These are phyloP conservation scores for Phytophthora kernoviae DNA, from an alignment of 352 stramenopile species.

Conservation along the genomic window DNA sequence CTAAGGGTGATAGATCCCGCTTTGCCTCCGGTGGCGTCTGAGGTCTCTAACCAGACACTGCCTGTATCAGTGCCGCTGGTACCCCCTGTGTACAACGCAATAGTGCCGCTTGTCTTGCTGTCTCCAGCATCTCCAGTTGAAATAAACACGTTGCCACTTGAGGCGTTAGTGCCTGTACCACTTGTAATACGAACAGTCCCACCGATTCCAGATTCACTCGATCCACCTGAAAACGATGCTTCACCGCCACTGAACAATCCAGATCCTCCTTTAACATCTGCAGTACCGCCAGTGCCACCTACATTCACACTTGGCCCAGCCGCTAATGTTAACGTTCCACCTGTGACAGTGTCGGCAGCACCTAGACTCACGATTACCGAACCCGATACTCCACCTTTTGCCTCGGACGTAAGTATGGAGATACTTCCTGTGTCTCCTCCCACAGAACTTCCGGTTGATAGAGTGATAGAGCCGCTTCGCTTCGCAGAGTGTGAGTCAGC, in stretches of 20 bases:
- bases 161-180: constrained; percentile 20
- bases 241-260: constrained; percentile 26
- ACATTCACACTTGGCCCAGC: constrained; percentile 27
- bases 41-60: constrained; percentile 32
- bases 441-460: constrained; percentile 34
- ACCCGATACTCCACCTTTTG: constrained; percentile 34
- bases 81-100: constrained; percentile 29
- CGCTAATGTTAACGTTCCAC: constrained; percentile 30
- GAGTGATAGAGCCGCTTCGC: constrained; percentile 31
- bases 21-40: constrained; percentile 23
- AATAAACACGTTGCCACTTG: constrained; percentile 31
- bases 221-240: constrained; percentile 33
- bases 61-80: constrained; percentile 29
- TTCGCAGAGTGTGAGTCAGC: constrained; percentile 26
- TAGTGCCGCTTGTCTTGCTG: constrained; percentile 21
- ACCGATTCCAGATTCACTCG: constrained; percentile 8
- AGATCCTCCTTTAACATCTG: constrained; percentile 23
- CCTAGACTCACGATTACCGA: constrained; percentile 37
- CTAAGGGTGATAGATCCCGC: constrained; percentile 28
- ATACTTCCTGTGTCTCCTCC: constrained; percentile 40
- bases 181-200: constrained; percentile 33
- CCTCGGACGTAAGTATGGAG: constrained; percentile 28
- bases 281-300: constrained; percentile 32
- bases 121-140: constrained; percentile 11
- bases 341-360: constrained; percentile 20